Evolutionary conservation across 2,329 filamentous ascomycete genomes (phyloP).

Genomic region (Parastagonospora avenae): DNA sequence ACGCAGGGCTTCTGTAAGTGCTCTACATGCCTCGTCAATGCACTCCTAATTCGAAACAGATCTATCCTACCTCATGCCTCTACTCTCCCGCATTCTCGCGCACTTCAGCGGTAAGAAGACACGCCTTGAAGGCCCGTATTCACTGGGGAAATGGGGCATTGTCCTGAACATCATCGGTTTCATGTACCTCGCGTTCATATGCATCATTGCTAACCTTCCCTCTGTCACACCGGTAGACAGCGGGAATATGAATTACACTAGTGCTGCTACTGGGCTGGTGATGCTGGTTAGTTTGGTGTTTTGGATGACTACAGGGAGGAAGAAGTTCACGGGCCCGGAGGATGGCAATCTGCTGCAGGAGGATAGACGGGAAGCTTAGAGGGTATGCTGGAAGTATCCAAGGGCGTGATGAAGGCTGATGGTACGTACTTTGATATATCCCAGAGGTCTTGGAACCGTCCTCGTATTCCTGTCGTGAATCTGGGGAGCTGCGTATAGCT

Average conservation of each 20-base stretch:
- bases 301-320: conserved; percentile 58
- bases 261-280: conserved; percentile 61
- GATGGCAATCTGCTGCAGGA: conserved; percentile 26
- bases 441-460: neutral
- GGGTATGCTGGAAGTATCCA: neutral
- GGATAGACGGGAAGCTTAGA: conserved; percentile 1
- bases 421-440: neutral
- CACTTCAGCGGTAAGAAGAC: conserved; percentile 52
- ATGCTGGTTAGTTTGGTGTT: conserved; percentile 57
- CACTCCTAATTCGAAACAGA: conserved; percentile 41
- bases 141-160: conserved; percentile 52
- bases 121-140: conserved; percentile 52
- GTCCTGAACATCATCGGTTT: conserved; percentile 57
- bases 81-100: conserved; percentile 57
- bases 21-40: neutral
- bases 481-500: no score
- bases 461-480: no score
- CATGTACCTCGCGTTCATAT: conserved; percentile 59
- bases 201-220: conserved; percentile 63
- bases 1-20: conserved; percentile 61
- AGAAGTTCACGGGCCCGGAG: conserved; percentile 57
- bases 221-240: conserved; percentile 56
- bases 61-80: conserved; percentile 62
- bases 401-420: neutral
- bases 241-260: conserved; percentile 65